Evolutionary conservation across 192 early-diverging fungal genomes (phyloP).

Genomic region (Rhizophagus sp.): DNA sequence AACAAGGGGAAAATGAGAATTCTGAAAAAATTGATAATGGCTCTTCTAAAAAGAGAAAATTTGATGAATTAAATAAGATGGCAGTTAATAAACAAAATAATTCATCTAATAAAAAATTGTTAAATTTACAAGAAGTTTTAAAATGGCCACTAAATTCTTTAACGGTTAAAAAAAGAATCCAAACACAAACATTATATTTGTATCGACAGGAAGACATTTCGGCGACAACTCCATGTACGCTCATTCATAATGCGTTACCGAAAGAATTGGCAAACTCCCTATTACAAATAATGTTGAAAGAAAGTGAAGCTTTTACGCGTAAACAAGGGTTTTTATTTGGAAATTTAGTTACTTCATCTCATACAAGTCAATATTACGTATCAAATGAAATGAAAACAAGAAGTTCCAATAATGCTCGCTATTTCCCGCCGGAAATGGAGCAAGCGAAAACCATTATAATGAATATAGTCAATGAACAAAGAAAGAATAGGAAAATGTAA

Average conservation of each 20-base stretch:
- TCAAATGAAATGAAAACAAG: constrained; percentile 27
- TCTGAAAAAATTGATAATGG: not conserved
- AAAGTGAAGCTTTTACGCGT: constrained; percentile 40
- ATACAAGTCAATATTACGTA: constrained; percentile 38
- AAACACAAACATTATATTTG: constrained; percentile 1
- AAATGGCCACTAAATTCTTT: not conserved
- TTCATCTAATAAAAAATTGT: too few species aligned
- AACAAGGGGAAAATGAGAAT: not conserved
- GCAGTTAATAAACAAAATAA: too few species aligned
- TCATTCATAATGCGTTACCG: constrained; percentile 37
- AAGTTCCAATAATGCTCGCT: constrained; percentile 28
- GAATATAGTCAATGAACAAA: constrained; percentile 37
- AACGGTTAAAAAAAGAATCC: not conserved
- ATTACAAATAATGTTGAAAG: constrained; percentile 35
- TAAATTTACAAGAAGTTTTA: not conserved
- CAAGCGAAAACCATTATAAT: constrained; percentile 38
- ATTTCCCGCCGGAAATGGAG: constrained; percentile 41
- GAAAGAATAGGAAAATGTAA: constrained; percentile 26
- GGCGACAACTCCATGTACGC: constrained; percentile 36
- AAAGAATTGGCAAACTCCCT: constrained; percentile 38
- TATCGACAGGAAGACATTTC: constrained; percentile 38
- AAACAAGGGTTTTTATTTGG: constrained; percentile 47
- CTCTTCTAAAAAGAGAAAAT: not conserved
- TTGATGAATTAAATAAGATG: not conserved
- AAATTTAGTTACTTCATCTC: constrained; percentile 40